Conservation (phyloP, 768 basidiomycete species). For the Cystoderma amianthinum region DNA sequence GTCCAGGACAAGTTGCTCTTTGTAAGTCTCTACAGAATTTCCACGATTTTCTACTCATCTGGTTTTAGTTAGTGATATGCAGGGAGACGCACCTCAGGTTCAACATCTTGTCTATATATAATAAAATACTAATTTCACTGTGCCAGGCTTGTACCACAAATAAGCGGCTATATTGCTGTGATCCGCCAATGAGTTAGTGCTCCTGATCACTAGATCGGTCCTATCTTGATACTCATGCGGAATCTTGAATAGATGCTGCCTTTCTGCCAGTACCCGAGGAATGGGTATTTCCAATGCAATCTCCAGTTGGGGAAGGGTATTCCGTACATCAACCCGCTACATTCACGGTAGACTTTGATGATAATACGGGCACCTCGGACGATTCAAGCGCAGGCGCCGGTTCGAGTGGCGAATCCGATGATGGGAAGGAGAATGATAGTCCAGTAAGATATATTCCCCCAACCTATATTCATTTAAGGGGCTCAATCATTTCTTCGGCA, state of each 20-base stretch:
- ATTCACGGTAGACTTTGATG: conserved; percentile 9
- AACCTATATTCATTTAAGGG: not conserved
- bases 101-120: too few species aligned
- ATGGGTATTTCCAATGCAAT: conserved; percentile 12
- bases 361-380: conserved; percentile 1
- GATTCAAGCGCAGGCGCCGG: not conserved
- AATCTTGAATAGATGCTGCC: not conserved
- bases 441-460: not conserved
- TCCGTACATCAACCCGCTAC: conserved; percentile 7
- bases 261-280: conserved; percentile 6
- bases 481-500: not conserved
- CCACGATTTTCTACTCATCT: not conserved
- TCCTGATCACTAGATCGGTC: too few species aligned
- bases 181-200: conserved; percentile 7
- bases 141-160: conserved; percentile 8
- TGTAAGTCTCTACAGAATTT: conserved; percentile 7
- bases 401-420: conserved; percentile 4
- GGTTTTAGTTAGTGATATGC: conserved; percentile 12
- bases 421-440: conserved; percentile 7
- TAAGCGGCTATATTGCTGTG: conserved; percentile 13
- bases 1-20: conserved; percentile 10
- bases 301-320: conserved; percentile 6
- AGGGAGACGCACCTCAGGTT: conserved; percentile 14
- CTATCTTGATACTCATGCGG: too few species aligned
- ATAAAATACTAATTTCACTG: too few species aligned